These are phyloP conservation scores for Quercus lobata DNA, from an alignment of 331 rosid genomes.

Conservation along the genomic window DNA sequence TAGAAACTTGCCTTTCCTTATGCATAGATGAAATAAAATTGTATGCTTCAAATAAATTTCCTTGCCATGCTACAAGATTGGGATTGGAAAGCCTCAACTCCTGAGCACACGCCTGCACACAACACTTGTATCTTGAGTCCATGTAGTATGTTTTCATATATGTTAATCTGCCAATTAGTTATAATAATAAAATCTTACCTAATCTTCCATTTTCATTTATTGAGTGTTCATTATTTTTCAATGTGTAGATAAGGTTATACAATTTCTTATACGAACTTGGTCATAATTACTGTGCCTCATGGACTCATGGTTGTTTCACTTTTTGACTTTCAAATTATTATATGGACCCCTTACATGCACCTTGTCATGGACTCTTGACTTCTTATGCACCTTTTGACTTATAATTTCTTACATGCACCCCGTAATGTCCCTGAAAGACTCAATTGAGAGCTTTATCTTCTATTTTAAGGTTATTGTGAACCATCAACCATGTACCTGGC, in stretches of 20 bases:
- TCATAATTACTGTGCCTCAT: too few relatives aligned
- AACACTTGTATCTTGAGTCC: too few relatives aligned
- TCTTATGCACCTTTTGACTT: not conserved
- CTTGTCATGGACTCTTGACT: not conserved
- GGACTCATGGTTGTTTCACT: too few relatives aligned
- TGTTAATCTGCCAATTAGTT: not conserved
- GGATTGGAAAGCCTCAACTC: too few relatives aligned
- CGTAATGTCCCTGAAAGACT: slow-evolving; percentile 1
- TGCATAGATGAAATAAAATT: not conserved
- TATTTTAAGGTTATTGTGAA: not conserved
- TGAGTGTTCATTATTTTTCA: not conserved
- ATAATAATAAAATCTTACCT: not conserved
- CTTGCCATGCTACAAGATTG: too few relatives aligned
- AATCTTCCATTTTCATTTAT: not conserved
- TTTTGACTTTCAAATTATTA: too few relatives aligned
- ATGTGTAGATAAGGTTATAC: not conserved
- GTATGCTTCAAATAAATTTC: not conserved
- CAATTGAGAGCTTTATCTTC: slow-evolving; percentile 1
- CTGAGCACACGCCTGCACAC: too few relatives aligned
- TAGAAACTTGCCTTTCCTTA: not conserved
- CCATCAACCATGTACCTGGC: slow-evolving; percentile 7
- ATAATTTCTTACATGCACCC: not conserved
- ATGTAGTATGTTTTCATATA: too few relatives aligned
- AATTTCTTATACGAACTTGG: too few relatives aligned
- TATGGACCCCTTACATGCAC: not conserved